Base-by-base conservation (phyloP, 2,329 filamentous ascomycete genomes). In the Dactylellina sp. region DNA sequence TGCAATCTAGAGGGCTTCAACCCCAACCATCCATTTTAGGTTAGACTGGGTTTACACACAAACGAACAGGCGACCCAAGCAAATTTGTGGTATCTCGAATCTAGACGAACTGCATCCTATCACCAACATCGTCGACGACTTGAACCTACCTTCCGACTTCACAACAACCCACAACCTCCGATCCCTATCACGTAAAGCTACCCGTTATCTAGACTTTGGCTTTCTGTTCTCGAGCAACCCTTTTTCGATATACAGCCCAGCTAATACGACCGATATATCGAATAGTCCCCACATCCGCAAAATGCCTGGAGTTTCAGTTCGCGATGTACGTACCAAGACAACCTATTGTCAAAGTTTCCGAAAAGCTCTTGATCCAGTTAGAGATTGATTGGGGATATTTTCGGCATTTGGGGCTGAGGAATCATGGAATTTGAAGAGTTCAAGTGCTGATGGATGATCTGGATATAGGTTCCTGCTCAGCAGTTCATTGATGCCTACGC, bases 401-500 rank as follows among this genome's bases (percentile, higher is more conserved):
- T n/a, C 22, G 25, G 16, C 14, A 46, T 53, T 52, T 35, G 46
- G 24, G 32, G 35, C 42, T 49, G 44, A 28, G 20, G 40, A 22
- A 49, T 37, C 32, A 40, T 47, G 24, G 52, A 47, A 35, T 35
- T 6, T 28, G 20, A 18, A 32, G 28, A 47, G 16, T 40, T 11
- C 18, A 47, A 25, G n/a, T 70, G 57, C 39, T 70, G 57, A 60
- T 60, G 32, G 71, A 53, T 60, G 22, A 32, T 60, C 9, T 62
- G 28, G 22, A 49, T 66, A 55, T 50, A 72, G 64, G 72, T 82
- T 79, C 84, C 91, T 89, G 90, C 91, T 84, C 90, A 93, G 84
- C 92, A 93, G 86, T 95, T 95, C 87, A 93, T 95, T 85, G 84
- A 86, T 80, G 87, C 90, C 82, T 96, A 95, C 83, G 87, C 91